A percentile compares a stretch with the other conserved stretches of the same genome.
Evolutionary conservation across 1,284 basidiomycete genomes (phyloP).

Genomic region (Fomitiporia mediterranea): DNA sequence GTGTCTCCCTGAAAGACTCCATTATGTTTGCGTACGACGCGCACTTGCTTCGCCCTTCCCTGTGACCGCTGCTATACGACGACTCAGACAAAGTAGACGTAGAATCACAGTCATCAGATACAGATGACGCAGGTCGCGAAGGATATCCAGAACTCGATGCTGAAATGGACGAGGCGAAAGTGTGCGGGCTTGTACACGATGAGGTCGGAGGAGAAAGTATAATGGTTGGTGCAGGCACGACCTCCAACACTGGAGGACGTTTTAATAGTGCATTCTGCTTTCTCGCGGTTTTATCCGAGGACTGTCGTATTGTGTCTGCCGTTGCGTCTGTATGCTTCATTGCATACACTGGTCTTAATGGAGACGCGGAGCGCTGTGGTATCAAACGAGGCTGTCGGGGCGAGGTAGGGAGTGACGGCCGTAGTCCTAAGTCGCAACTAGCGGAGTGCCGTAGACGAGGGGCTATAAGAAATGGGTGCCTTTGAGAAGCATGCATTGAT

Average conservation of each 20-base stretch:
- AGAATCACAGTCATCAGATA: slow-evolving; percentile 5
- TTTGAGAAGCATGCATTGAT: neutral
- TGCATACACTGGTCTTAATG: neutral
- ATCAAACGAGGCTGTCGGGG: neutral
- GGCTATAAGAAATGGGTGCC: neutral
- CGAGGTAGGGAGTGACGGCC: slow-evolving; percentile 11
- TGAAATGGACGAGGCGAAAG: slow-evolving; percentile 8
- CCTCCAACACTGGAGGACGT: neutral
- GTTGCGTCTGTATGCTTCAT: neutral
- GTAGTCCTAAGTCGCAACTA: slow-evolving; percentile 6
- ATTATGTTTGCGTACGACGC: neutral
- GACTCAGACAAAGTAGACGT: slow-evolving; percentile 6
- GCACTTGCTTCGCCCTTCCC: neutral
- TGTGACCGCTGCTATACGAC: neutral
- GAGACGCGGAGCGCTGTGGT: neutral
- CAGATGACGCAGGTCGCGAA: slow-evolving; percentile 9
- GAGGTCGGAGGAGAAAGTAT: slow-evolving; percentile 14
- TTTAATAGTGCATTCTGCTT: neutral
- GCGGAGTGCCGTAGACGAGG: slow-evolving; percentile 1
- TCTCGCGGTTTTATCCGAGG: neutral
- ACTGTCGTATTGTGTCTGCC: no score
- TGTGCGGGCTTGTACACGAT: neutral
- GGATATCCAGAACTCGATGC: slow-evolving; percentile 2
- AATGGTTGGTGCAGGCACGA: slow-evolving; percentile 7
- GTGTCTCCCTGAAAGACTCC: neutral